Evolutionary conservation across 164 flowering plant species (phyloP), one percentile per base, ranked within the genome.

Genomic region (Taxillus chinensis): DNA sequence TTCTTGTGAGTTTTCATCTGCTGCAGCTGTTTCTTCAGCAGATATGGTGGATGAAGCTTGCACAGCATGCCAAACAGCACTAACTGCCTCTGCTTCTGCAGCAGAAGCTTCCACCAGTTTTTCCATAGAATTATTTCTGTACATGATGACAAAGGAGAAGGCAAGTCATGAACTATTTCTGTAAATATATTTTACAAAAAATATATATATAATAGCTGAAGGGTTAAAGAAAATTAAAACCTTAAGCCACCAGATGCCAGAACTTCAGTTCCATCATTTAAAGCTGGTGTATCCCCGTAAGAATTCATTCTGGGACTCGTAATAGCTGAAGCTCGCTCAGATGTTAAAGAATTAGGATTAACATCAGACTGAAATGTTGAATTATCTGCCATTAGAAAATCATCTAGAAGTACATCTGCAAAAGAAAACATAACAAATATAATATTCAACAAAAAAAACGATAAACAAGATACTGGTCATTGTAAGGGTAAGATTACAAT

Each of bases 11-110:
- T 74, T 83, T 38, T 77, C 83, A 65, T 81, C 81, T 40, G 89
- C 80, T 56, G 70, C 73, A 56, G 95, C 80, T 59, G 81, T 62
- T 67, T 71, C 88, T 67, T 79, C 90, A 13, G 68, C 70, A 57
- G 83, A 70, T 57, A 65, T 57, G 14, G 79, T 64, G 62, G 90
- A 83, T 69, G 86, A 79, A 62, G 86, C 82, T 77, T 83, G 89
- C 45, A 78, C 86, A 74, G 96, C 95, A 76, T 86, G 86, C 95
- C 95, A 91, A 62, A 85, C 93, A 68, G 96, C 88, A 75, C 69
- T 79, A 53, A 84, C 93, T 64, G 89, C 97, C 72, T 89, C 96
- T 55, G 97, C 97, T 83, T 95, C 99, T 62, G 99, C 99, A 69
- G 97, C 83, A 63, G 97, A 95, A 51, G 87, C 89, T 73, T 86